phyloP scores from a whole-genome alignment of 495 filamentous ascomycete species.

The Friedmanniomyces simplex region DNA sequence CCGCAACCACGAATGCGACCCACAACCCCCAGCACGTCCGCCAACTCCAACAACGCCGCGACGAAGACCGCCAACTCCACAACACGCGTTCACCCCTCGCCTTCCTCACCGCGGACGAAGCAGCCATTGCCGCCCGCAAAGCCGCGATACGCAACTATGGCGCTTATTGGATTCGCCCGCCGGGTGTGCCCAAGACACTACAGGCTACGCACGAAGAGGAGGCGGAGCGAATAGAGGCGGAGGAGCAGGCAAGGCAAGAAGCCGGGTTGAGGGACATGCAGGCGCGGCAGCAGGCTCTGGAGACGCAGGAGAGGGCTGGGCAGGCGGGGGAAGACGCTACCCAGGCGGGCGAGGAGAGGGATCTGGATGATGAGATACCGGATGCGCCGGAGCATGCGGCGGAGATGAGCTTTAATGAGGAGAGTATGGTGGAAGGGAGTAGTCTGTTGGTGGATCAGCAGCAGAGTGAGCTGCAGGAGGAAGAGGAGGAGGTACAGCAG shows the following conservation, averaged over 20 bases:
- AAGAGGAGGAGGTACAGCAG: slow-evolving; percentile 24
- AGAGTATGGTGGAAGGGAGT: slow-evolving; percentile 25
- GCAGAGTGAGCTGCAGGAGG: slow-evolving; percentile 23
- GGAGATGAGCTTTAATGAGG: slow-evolving; percentile 31
- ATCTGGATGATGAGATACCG: slow-evolving; percentile 59
- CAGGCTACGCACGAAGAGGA: slow-evolving; percentile 35
- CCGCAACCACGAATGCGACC: slow-evolving; percentile 5
- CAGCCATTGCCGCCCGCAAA: slow-evolving; percentile 31
- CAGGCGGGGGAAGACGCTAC: slow-evolving; percentile 10
- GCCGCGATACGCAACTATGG: slow-evolving; percentile 33
- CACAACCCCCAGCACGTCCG: slow-evolving; percentile 14
- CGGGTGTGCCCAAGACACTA: slow-evolving; percentile 36
- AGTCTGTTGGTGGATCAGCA: slow-evolving; percentile 18
- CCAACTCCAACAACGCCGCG: slow-evolving; percentile 14
- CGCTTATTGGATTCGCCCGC: slow-evolving; percentile 35
- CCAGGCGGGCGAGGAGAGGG: slow-evolving; percentile 27
- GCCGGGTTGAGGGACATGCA: slow-evolving; percentile 27
- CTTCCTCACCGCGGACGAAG: slow-evolving; percentile 29
- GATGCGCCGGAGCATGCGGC: slow-evolving; percentile 41
- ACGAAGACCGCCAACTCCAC: slow-evolving; percentile 10
- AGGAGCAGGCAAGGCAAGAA: slow-evolving; percentile 28
- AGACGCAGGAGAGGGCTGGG: slow-evolving; percentile 5
- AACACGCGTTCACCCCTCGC: slow-evolving; percentile 17
- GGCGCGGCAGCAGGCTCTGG: slow-evolving; percentile 23
- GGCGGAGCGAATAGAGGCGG: slow-evolving; percentile 33